phyloP scores from a whole-genome alignment of 2,329 filamentous ascomycete genomes.

The Emergomyces pasteurianus region DNA sequence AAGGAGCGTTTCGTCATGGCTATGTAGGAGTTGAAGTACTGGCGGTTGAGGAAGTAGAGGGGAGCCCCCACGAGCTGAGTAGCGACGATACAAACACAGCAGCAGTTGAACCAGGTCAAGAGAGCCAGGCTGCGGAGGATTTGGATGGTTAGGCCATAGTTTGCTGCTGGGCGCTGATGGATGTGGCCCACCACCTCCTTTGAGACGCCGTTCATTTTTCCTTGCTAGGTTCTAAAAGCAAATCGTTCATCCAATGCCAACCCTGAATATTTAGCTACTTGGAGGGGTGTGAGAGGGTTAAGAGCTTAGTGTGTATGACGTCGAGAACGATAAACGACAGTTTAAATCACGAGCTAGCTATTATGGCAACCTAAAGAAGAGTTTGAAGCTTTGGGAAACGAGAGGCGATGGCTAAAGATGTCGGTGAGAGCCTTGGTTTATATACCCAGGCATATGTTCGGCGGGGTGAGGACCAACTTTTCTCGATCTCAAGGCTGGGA shows the following conservation, averaged over 20 bases:
- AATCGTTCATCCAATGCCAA: background rate
- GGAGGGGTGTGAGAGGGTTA: background rate
- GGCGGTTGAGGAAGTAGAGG: conserved; percentile 48
- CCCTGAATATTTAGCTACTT: background rate
- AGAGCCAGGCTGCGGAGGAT: conserved; percentile 34
- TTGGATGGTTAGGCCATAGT: conserved; percentile 36
- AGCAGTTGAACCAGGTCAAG: conserved; percentile 34
- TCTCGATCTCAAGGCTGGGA: background rate
- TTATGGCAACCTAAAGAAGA: background rate
- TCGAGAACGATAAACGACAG: background rate
- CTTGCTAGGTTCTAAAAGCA: background rate
- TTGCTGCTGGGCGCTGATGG: conserved; percentile 22
- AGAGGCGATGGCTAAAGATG: background rate
- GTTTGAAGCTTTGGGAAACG: background rate
- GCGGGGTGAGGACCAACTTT: background rate
- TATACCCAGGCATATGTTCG: no score
- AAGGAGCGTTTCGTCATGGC: conserved; percentile 55
- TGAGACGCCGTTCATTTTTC: conserved; percentile 8
- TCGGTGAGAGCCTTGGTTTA: background rate
- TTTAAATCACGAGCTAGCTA: background rate
- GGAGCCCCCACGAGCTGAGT: conserved; percentile 51
- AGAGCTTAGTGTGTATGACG: background rate
- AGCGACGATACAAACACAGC: conserved; percentile 33
- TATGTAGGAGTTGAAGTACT: conserved; percentile 54
- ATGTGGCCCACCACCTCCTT: conserved; percentile 7